Evolutionary conservation across 208 protist species (phyloP).

Genomic region (Tritrichomonas foetus): DNA sequence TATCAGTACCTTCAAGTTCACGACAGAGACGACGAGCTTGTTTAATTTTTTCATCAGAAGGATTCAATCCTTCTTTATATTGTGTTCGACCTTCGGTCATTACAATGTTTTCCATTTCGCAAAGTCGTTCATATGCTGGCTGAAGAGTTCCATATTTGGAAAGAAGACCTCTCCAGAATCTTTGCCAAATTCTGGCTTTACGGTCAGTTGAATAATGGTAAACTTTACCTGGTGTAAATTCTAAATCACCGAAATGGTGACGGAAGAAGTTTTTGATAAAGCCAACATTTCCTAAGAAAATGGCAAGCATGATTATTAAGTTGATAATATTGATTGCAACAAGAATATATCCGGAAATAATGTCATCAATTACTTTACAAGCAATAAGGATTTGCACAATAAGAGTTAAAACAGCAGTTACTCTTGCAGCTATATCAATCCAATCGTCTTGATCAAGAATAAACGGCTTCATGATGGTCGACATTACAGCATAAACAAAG

Average conservation of each 20-base stretch:
- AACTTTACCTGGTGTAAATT: background rate
- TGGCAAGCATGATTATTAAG: background rate
- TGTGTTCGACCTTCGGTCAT: background rate
- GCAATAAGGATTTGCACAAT: background rate
- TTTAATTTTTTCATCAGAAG: background rate
- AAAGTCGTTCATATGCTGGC: background rate
- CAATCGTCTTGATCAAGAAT: slow-evolving; percentile 25
- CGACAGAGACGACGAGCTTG: background rate
- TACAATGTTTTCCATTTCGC: background rate
- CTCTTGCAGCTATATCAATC: background rate
- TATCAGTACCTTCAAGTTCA: slow-evolving; percentile 2
- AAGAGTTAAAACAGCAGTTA: slow-evolving; percentile 3
- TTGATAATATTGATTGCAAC: background rate
- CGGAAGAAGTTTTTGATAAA: slow-evolving; percentile 25
- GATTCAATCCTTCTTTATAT: background rate
- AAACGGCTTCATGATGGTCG: background rate
- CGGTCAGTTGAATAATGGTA: background rate
- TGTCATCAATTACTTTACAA: background rate
- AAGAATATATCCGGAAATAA: background rate
- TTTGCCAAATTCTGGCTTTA: background rate
- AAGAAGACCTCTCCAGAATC: background rate
- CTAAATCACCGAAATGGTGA: background rate
- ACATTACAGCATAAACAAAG: background rate
- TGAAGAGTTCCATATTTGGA: background rate
- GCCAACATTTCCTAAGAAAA: background rate